Conservation (phyloP, 2,329 filamentous ascomycete genomes). For the Ophiostoma quercus region DNA sequence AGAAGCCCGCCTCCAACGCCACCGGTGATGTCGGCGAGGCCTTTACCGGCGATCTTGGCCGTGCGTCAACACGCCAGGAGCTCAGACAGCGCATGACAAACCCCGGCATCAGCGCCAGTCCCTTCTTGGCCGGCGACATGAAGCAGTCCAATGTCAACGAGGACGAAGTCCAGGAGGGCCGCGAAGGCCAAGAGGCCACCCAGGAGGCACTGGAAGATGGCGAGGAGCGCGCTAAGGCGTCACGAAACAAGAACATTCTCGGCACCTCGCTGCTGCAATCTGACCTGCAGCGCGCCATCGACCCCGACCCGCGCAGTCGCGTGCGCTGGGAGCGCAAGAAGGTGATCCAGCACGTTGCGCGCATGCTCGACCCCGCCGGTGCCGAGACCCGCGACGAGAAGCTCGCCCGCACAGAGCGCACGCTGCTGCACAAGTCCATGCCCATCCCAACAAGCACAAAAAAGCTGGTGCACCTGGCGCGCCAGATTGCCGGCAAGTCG, state of each 20-base stretch:
- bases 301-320: constrained; percentile 69
- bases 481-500: constrained; percentile 89
- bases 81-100: constrained; percentile 43
- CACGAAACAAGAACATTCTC: constrained; percentile 20
- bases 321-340: constrained; percentile 77
- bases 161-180: constrained; percentile 27
- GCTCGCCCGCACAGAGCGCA: constrained; percentile 60
- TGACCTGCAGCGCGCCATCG: constrained; percentile 58
- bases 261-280: constrained; percentile 40
- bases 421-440: constrained; percentile 56
- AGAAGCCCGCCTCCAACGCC: constrained; percentile 25
- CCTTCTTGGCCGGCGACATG: constrained; percentile 59
- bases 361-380: constrained; percentile 57
- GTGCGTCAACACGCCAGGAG: constrained; percentile 35
- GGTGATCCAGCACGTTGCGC: constrained; percentile 68
- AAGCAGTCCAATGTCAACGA: constrained; percentile 40
- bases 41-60: constrained; percentile 29
- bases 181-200: constrained; percentile 17
- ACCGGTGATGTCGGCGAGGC: constrained; percentile 5
- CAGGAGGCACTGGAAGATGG: constrained; percentile 7
- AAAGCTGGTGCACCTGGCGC: constrained; percentile 80
- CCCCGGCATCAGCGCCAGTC: constrained; percentile 45
- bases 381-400: constrained; percentile 53
- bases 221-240: background rate
- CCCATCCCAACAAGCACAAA: constrained; percentile 81